Evolutionary conservation across 2,329 filamentous ascomycete genomes (phyloP).

Genomic region (Botrytis cinerea): DNA sequence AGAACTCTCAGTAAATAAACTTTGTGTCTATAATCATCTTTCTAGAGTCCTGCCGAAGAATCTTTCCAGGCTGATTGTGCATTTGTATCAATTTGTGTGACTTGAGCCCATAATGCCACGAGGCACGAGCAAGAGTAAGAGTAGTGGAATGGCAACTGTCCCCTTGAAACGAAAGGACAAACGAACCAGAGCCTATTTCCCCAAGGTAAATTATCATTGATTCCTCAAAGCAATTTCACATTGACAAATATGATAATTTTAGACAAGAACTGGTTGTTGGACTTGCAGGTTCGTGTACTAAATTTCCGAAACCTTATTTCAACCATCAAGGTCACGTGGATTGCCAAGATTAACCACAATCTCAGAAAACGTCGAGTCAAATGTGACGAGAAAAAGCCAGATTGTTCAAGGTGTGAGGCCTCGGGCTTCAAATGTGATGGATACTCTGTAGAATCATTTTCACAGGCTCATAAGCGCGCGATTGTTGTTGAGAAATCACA

Average conservation of each 20-base stretch:
- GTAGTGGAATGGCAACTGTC: not conserved
- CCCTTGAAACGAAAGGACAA: not conserved
- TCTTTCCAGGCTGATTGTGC: not conserved
- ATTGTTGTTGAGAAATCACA: not conserved
- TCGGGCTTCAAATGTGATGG: not conserved
- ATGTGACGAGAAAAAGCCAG: not conserved
- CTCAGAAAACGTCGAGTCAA: not conserved
- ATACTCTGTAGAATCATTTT: not conserved
- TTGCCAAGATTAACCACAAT: not conserved
- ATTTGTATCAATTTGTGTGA: not conserved
- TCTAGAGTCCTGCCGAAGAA: not conserved
- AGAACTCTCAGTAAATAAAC: not conserved
- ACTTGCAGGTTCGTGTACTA: constrained; percentile 9
- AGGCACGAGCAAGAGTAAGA: not conserved
- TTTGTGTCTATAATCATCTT: not conserved
- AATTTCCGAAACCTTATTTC: not conserved
- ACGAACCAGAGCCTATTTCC: not conserved
- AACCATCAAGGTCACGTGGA: not conserved
- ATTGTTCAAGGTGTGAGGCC: not conserved
- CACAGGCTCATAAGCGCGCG: too few relatives aligned
- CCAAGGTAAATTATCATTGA: not conserved
- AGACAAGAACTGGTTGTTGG: constrained; percentile 5
- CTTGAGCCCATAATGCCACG: not conserved
- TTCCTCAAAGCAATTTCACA: not conserved
- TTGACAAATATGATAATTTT: not conserved